phyloP scores from a whole-genome alignment of 2,329 filamentous ascomycete genomes.

The Clonostachys rhizophaga region DNA sequence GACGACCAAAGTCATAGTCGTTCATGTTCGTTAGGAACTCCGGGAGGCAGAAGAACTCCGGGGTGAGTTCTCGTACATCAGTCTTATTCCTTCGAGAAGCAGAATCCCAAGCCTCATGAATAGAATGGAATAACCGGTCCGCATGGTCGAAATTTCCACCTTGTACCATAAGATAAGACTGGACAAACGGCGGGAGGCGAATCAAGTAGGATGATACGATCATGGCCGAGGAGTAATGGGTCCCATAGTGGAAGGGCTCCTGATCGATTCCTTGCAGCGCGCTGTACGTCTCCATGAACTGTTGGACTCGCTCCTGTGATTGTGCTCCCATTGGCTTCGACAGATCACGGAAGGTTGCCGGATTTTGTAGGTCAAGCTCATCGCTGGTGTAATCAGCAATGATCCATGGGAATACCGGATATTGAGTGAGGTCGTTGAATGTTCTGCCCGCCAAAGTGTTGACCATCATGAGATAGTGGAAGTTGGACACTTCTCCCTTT shows the following conservation, averaged over 20 bases:
- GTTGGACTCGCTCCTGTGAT: constrained; percentile 66
- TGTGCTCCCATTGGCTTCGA: constrained; percentile 97
- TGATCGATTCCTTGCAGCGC: constrained; percentile 90
- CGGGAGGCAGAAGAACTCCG: constrained; percentile 95
- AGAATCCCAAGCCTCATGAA: constrained; percentile 86
- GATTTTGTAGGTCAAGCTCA: constrained; percentile 81
- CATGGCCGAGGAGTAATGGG: constrained; percentile 98
- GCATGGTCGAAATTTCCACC: constrained; percentile 96
- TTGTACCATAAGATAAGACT: constrained; percentile 90
- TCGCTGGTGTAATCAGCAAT: constrained; percentile 93
- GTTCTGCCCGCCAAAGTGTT: constrained; percentile 96
- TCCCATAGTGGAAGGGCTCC: constrained; percentile 93
- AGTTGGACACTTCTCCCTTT: constrained; percentile 93
- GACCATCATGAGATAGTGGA: constrained; percentile 97
- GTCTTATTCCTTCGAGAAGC: constrained; percentile 87
- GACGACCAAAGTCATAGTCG: constrained; percentile 84
- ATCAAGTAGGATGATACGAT: constrained; percentile 97
- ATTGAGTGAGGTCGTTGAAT: constrained; percentile 97
- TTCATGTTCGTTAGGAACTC: constrained; percentile 96
- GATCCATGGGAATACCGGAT: constrained; percentile 97
- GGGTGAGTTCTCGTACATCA: constrained; percentile 90
- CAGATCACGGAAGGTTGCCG: constrained; percentile 81
- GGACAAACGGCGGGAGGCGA: constrained; percentile 89
- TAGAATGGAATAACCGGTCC: constrained; percentile 90
- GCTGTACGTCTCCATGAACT: constrained; percentile 80